phyloP scores from a whole-genome alignment of 108 stramenopile genomes.

The Nannochloropsis salina region DNA sequence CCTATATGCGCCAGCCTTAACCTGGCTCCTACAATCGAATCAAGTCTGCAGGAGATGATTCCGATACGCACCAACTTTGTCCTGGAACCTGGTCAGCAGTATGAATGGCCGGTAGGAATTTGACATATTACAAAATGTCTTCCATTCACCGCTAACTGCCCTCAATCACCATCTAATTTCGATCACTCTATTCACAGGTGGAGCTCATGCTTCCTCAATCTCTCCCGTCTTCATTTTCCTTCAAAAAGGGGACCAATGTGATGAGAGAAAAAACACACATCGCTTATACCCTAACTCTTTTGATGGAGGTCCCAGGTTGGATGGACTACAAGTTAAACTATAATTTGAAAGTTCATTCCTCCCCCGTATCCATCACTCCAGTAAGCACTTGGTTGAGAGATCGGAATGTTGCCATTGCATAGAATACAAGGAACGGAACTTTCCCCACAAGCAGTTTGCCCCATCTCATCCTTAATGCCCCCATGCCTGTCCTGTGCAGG shows the following conservation, averaged over 20 bases:
- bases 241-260: background rate
- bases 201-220: background rate
- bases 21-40: too few relatives aligned
- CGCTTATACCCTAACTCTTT: background rate
- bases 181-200: background rate
- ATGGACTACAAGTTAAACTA: background rate
- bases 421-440: too few relatives aligned
- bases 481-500: background rate
- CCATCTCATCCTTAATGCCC: background rate
- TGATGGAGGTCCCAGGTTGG: background rate
- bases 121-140: background rate
- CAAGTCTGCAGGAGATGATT: too few relatives aligned
- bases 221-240: background rate
- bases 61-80: background rate
- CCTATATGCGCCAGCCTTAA: too few relatives aligned
- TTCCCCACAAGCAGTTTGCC: background rate
- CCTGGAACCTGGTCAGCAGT: background rate
- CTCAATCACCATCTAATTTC: too few relatives aligned
- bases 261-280: background rate
- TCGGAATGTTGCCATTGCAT: too few relatives aligned
- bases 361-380: conserved; percentile 1
- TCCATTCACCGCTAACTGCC: too few relatives aligned
- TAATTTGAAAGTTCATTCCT: background rate
- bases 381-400: background rate
- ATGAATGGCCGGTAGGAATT: background rate